Evolutionary conservation across 2,329 filamentous ascomycete species (phyloP).

Genomic region (Cordyceps tenuipes): DNA sequence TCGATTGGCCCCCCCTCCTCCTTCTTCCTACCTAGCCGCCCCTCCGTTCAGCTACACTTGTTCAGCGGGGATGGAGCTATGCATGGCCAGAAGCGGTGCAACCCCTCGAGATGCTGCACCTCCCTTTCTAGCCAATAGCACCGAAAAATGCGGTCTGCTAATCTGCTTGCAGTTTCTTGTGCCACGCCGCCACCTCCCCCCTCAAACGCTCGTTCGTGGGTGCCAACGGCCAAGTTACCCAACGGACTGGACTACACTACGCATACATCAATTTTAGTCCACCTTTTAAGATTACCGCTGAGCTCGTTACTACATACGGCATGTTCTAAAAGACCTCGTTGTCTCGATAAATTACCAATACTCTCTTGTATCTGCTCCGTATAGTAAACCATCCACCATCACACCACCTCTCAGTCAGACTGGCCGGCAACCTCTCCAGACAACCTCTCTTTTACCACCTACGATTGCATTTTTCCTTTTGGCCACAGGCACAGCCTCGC

Average conservation of each 20-base stretch:
- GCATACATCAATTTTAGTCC: background rate
- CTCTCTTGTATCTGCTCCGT: background rate
- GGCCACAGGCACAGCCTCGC: background rate
- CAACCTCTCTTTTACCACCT: no score
- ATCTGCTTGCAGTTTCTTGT: background rate
- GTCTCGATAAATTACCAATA: slow-evolving; percentile 1
- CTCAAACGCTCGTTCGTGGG: background rate
- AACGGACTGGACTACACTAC: background rate
- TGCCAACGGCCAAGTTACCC: slow-evolving; percentile 3
- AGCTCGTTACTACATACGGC: background rate
- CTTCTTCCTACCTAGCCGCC: background rate
- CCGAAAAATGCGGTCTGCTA: background rate
- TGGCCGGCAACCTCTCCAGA: no score
- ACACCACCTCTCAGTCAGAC: no score
- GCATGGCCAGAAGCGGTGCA: background rate
- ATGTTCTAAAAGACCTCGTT: background rate
- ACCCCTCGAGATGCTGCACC: background rate
- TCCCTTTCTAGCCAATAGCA: no score
- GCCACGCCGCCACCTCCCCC: background rate
- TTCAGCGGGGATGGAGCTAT: background rate
- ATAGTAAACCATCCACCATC: background rate
- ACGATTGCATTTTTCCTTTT: background rate
- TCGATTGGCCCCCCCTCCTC: background rate
- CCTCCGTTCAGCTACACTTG: background rate
- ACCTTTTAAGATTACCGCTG: slow-evolving; percentile 11